phyloP scores from a whole-genome alignment of 768 basidiomycete species.

The Gloeopeniophorella convolvens region DNA sequence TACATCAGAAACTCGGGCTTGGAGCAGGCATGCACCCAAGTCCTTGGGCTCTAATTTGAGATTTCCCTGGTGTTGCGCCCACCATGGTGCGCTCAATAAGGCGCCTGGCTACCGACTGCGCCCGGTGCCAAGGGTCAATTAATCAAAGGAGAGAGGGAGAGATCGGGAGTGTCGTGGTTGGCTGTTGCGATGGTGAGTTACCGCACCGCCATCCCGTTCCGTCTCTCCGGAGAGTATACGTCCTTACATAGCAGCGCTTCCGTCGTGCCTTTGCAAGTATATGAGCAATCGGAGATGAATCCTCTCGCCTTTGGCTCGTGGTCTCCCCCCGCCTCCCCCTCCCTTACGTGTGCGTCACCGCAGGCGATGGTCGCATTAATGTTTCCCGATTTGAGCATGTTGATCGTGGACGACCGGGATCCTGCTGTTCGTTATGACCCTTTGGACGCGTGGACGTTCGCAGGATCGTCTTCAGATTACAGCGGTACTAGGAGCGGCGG shows the following conservation, averaged over 20 bases:
- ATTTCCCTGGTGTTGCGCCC: too few relatives aligned
- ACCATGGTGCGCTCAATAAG: too few relatives aligned
- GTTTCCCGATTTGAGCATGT: background rate
- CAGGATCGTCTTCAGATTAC: too few relatives aligned
- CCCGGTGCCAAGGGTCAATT: background rate
- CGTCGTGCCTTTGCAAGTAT: background rate
- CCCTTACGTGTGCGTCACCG: slow-evolving; percentile 3
- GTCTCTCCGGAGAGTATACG: background rate
- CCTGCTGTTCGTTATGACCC: background rate
- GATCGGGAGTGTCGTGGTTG: background rate
- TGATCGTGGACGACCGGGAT: background rate
- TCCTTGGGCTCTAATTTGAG: too few relatives aligned
- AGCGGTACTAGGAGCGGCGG: too few relatives aligned
- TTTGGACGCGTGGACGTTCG: background rate
- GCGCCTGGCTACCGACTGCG: background rate
- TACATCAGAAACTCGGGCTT: too few relatives aligned
- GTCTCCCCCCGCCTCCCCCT: background rate
- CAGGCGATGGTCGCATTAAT: slow-evolving; percentile 11
- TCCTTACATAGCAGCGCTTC: background rate
- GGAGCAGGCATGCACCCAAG: too few relatives aligned
- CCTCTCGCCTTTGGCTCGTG: too few relatives aligned
- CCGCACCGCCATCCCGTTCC: background rate
- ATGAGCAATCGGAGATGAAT: too few relatives aligned
- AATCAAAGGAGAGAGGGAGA: background rate
- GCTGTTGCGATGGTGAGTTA: background rate